A percentile compares a stretch with the other conserved stretches of the same genome.
phyloP scores from a whole-genome alignment of 192 early-diverging fungal species.

The Coemansia sp. region DNA sequence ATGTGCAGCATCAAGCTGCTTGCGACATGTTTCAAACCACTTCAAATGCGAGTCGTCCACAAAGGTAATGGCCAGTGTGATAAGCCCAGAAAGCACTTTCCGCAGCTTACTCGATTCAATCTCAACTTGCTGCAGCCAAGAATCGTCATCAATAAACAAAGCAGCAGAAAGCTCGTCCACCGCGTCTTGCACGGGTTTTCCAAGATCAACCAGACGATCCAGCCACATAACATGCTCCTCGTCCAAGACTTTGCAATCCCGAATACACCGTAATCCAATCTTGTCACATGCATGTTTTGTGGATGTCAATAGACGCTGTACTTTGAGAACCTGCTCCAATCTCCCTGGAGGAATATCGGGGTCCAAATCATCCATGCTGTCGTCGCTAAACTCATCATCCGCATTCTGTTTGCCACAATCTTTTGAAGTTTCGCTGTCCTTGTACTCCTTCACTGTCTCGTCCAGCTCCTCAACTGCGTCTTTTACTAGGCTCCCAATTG shows the following conservation, averaged over 20 bases:
- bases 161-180: constrained; percentile 40
- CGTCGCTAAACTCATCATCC: constrained; percentile 22
- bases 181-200: constrained; percentile 22
- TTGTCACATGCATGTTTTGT: constrained; percentile 45
- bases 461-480: constrained; percentile 42
- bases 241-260: constrained; percentile 38
- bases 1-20: constrained; percentile 27
- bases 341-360: constrained; percentile 35
- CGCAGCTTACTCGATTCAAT: constrained; percentile 24
- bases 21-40: constrained; percentile 48
- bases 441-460: constrained; percentile 20
- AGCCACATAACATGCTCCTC: constrained; percentile 46
- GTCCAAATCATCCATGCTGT: constrained; percentile 47
- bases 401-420: neutral
- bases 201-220: constrained; percentile 47
- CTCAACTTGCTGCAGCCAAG: constrained; percentile 20
- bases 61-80: constrained; percentile 51
- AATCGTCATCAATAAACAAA: constrained; percentile 30
- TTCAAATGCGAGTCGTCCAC: constrained; percentile 48
- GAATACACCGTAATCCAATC: constrained; percentile 46
- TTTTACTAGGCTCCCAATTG: constrained; percentile 30
- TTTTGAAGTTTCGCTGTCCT: constrained; percentile 4
- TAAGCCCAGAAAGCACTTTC: constrained; percentile 13
- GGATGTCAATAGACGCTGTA: constrained; percentile 24
- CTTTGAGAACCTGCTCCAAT: constrained; percentile 27